Percentiles rank a stretch among this genome's conserved stretches.
Conservation (phyloP, 2,329 filamentous ascomycete genomes). For the Magnaporthiopsis rhizophila region DNA sequence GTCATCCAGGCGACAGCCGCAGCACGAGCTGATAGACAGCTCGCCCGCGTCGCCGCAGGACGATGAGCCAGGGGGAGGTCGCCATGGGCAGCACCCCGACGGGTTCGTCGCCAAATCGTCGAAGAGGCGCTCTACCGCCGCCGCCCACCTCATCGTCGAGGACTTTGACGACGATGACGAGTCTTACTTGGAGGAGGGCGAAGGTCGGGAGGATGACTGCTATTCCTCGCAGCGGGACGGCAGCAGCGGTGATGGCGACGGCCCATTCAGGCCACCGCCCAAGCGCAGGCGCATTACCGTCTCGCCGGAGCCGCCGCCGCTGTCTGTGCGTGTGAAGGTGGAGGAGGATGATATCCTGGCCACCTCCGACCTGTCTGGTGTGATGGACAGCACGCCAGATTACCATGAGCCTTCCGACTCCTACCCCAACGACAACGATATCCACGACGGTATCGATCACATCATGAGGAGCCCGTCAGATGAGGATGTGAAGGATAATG, state of each 20-base stretch:
- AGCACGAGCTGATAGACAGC: constrained; percentile 9
- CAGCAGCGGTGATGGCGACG: constrained; percentile 14
- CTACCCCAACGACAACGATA: neutral
- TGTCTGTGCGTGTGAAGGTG: neutral
- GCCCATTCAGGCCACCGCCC: constrained; percentile 24
- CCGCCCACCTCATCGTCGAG: constrained; percentile 4
- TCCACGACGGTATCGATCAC: neutral
- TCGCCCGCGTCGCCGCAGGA: neutral
- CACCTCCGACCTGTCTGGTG: neutral
- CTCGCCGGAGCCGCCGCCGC: constrained; percentile 1
- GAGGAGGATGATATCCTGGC: neutral
- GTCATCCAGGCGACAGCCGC: neutral
- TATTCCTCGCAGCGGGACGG: neutral
- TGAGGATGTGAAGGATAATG: neutral
- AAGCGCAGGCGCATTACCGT: constrained; percentile 14
- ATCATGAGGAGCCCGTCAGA: constrained; percentile 11
- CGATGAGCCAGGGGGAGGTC: neutral
- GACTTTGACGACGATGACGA: neutral
- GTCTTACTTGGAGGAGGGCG: neutral
- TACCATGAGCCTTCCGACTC: neutral
- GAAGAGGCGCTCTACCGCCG: neutral
- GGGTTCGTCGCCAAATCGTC: neutral
- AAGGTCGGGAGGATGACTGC: neutral
- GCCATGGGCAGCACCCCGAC: neutral
- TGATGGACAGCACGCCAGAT: neutral